A percentile compares a stretch with the other conserved stretches of the same genome.
These are phyloP conservation scores for Coemansia aciculifera DNA, from an alignment of 192 early-diverging fungal species.

Conservation along the genomic window DNA sequence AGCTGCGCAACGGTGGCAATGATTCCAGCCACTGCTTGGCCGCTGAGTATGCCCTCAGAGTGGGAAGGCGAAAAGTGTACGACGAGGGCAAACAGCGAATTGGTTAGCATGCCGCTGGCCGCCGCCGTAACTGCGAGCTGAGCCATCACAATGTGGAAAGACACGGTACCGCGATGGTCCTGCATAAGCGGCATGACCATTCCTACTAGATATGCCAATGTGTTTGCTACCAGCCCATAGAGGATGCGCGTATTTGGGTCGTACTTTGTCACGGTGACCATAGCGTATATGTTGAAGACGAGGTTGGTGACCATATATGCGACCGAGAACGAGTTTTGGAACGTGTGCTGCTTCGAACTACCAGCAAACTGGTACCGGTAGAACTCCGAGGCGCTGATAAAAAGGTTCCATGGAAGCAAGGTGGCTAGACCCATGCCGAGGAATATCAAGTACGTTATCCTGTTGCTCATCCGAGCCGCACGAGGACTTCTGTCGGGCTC, in stretches of 20 bases:
- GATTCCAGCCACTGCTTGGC: conserved; percentile 65
- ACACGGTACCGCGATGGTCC: conserved; percentile 51
- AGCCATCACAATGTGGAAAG: conserved; percentile 64
- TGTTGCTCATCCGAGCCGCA: conserved; percentile 1
- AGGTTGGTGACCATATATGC: conserved; percentile 66
- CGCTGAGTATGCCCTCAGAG: conserved; percentile 72
- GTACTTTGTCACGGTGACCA: conserved; percentile 43
- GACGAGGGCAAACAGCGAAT: conserved; percentile 71
- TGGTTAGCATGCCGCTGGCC: conserved; percentile 64
- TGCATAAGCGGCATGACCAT: conserved; percentile 57
- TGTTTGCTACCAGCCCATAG: conserved; percentile 58
- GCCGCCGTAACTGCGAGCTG: conserved; percentile 61
- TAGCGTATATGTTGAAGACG: conserved; percentile 55
- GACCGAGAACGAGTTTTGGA: conserved; percentile 78
- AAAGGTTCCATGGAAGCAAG: conserved; percentile 80
- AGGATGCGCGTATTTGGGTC: conserved; percentile 49
- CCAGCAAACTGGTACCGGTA: conserved; percentile 65
- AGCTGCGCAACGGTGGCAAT: conserved; percentile 68
- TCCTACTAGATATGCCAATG: conserved; percentile 51
- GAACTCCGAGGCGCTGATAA: conserved; percentile 78
- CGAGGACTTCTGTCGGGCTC: background rate
- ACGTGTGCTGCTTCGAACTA: conserved; percentile 61
- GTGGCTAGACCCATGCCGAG: conserved; percentile 74
- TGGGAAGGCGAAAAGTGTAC: conserved; percentile 67
- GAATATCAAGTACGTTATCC: conserved; percentile 64